phyloP scores from a whole-genome alignment of 2,329 filamentous ascomycete species.

The Cryphonectria parasitica region DNA sequence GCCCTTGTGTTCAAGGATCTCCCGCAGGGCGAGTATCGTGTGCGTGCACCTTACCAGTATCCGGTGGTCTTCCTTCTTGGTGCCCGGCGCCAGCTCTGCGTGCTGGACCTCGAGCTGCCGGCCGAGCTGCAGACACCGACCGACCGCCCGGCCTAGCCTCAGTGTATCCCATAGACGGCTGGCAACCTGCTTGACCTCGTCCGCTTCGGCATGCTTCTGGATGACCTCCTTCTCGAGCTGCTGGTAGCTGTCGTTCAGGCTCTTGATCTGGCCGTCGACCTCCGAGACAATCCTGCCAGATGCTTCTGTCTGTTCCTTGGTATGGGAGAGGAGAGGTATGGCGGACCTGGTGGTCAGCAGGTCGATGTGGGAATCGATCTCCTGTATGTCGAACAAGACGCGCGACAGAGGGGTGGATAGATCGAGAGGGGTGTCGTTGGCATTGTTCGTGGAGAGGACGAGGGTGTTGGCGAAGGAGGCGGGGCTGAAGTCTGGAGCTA shows the following conservation, averaged over 20 bases:
- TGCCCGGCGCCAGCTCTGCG: constrained; percentile 60
- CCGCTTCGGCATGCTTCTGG: constrained; percentile 81
- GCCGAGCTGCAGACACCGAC: constrained; percentile 78
- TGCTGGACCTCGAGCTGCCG: constrained; percentile 88
- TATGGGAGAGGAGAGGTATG: constrained; percentile 78
- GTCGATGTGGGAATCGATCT: constrained; percentile 96
- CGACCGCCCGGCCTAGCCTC: constrained; percentile 74
- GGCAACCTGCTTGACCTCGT: constrained; percentile 78
- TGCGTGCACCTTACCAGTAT: constrained; percentile 82
- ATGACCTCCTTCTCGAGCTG: constrained; percentile 86
- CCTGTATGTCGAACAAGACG: constrained; percentile 94
- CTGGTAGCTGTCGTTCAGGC: constrained; percentile 81
- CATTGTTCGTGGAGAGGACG: constrained; percentile 88
- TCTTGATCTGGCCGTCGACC: constrained; percentile 78
- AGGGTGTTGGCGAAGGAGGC: constrained; percentile 85
- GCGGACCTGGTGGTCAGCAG: constrained; percentile 83
- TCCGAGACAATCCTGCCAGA: constrained; percentile 73
- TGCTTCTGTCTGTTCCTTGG: constrained; percentile 72
- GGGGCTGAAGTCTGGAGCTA: constrained; percentile 80
- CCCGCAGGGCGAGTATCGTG: constrained; percentile 75
- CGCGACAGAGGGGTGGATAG: constrained; percentile 91
- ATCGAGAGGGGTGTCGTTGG: constrained; percentile 86
- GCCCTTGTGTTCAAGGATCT: constrained; percentile 69
- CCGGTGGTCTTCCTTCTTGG: constrained; percentile 70
- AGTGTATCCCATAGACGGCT: constrained; percentile 81